Base-by-base conservation (phyloP, 2,329 filamentous ascomycete genomes). In the Pestalotiopsis sp. region DNA sequence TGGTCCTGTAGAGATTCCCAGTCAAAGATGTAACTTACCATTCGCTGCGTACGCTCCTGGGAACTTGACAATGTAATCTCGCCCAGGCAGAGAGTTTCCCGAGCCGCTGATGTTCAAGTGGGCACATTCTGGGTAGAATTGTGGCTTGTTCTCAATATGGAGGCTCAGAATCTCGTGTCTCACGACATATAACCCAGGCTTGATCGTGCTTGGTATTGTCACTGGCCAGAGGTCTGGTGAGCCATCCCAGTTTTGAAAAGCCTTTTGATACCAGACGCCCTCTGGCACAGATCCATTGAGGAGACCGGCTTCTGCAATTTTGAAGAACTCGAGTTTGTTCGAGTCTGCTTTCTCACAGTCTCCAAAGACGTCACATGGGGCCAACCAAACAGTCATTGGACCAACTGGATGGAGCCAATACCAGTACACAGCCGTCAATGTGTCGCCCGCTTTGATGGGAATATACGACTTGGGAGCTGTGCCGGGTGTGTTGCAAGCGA, bases 131-230 rank as follows among this genome's bases (percentile, higher is more conserved):
- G 79, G 78, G 64, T 81, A 82, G 72, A 82, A 84, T 74, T 85
- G 83, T 6, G 84, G 83, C 71, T 78, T 82, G 65, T 85, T 81
- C 25, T 80, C 81, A 66, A 86, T 81, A 69, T 87, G 85, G 7
- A 87, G 78, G 61, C 84, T 85, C 39, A 87, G 72, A 67, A 87
- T 82, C 77, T 88, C 85, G 73, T 88, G 85, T 52, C 85, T 76
- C 63, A 88, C 81, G 62, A 88, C 75, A 72, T 87, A 87, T 52
- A 84, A 77, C 4, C 86, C 86, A 0, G 83, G 75, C 62, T 79
- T 81, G 23, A 88, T 76, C 2, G 76, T 79, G 3, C 76, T 72
- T 0, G 85, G 86, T 13, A 88, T 83, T 0, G 78, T 84, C 49
- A 80, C 81, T 0, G 82, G 83, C 82, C 84, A 87, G 57, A 80